These are phyloP conservation scores for Cryptococcus neoformans DNA, from an alignment of 1,284 basidiomycete species.

Conservation along the genomic window DNA sequence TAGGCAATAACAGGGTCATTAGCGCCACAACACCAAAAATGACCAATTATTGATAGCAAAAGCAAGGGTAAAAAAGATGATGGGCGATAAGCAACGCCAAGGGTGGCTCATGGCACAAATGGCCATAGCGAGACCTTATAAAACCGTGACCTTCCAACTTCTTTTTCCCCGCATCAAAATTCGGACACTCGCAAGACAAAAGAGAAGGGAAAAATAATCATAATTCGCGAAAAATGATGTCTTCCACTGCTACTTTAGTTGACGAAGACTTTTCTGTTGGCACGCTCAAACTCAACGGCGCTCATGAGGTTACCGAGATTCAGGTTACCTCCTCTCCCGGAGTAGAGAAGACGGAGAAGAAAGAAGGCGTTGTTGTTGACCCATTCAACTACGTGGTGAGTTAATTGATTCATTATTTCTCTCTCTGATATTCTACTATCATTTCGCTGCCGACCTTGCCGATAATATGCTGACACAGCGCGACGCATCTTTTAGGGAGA, in stretches of 20 bases:
- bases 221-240: neutral
- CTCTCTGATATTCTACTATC: neutral
- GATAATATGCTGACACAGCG: too few relatives aligned
- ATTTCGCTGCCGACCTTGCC: neutral
- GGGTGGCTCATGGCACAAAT: too few relatives aligned
- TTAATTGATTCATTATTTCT: neutral
- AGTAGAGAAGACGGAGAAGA: slow-evolving; percentile 1
- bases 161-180: too few relatives aligned
- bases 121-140: too few relatives aligned
- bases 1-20: too few relatives aligned
- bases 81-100: too few relatives aligned
- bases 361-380: slow-evolving; percentile 26
- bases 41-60: too few relatives aligned
- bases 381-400: slow-evolving; percentile 45
- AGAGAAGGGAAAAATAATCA: neutral
- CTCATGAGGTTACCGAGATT: neutral
- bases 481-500: slow-evolving; percentile 20
- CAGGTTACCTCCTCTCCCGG: neutral
- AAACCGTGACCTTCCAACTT: too few relatives aligned
- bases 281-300: slow-evolving; percentile 16
- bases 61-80: too few relatives aligned
- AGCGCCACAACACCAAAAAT: too few relatives aligned
- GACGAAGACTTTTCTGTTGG: slow-evolving; percentile 9
- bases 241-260: slow-evolving; percentile 9
- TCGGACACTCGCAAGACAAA: neutral